A percentile compares a stretch with the other conserved stretches of the same genome.
Evolutionary conservation across 257 asterid genomes (phyloP).

Genomic region (Nicotiana tomentosiformis): DNA sequence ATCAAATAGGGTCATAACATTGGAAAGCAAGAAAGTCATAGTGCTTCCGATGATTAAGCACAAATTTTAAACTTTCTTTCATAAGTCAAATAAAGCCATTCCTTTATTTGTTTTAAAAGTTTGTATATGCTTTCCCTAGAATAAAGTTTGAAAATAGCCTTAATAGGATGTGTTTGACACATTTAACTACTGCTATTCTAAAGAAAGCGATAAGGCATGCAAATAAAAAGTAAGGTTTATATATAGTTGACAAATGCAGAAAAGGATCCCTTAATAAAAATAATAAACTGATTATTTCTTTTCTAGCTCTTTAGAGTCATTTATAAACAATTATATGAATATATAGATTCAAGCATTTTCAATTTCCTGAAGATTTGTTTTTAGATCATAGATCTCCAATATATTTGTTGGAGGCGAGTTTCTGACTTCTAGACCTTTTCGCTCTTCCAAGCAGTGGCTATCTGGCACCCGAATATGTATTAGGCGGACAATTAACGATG

Average conservation of each 20-base stretch:
- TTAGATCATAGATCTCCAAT: background rate
- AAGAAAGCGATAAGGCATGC: background rate
- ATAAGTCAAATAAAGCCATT: background rate
- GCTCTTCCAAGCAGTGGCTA: constrained; percentile 68
- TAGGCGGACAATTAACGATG: constrained; percentile 86
- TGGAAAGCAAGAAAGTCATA: background rate
- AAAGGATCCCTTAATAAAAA: background rate
- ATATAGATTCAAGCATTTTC: background rate
- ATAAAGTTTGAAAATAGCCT: background rate
- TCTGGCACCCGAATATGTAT: constrained; percentile 92
- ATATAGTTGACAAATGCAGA: background rate
- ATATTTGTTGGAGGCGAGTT: background rate
- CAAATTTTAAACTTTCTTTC: background rate
- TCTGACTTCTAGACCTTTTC: constrained; percentile 10
- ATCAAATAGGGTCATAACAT: background rate
- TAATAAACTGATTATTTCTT: background rate
- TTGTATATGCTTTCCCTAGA: background rate
- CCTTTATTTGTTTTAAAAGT: too few species aligned
- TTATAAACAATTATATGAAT: background rate
- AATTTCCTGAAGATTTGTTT: background rate
- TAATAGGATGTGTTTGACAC: background rate
- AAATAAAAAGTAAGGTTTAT: background rate
- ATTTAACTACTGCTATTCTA: background rate
- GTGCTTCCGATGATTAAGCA: background rate
- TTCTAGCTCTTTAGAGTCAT: background rate